Evolutionary conservation across 176 grass and related monocot genomes (phyloP), one percentile per base, ranked within the genome.

Genomic region (Phoenix roebelenii): DNA sequence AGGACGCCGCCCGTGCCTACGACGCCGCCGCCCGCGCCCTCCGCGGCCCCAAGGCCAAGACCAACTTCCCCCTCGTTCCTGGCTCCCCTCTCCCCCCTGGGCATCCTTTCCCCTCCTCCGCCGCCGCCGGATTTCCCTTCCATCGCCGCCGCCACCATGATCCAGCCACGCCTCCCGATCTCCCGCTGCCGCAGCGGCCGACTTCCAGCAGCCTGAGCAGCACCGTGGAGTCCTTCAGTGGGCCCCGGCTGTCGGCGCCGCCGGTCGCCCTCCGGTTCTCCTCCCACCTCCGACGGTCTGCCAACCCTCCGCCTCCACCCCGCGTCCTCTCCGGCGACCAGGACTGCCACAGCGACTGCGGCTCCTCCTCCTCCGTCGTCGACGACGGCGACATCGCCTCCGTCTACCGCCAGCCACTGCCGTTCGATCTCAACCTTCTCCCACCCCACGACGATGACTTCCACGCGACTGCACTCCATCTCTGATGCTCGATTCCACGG

Each of bases 341-440:
- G 5, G 86, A 85, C 67, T 82, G 77, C 82, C 86, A 19, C 56
- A 89, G 86, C 75, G 82, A 89, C 67, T 89, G 82, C 55, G 86
- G 86, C 1, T 54, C 52, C 1, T 54, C 52, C 15, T 54, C 52
- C 52, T 54, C 52, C 52, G 52, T 54, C 52, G 52, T 54, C 5
- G 52, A 54, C 15, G 52, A 19, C 4, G 35, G 35, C 35, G 35
- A 44, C 10, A 22, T 19, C 54, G 54, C 54, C 54, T 55, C 54
- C 54, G 54, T 16, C n/a, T 55, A 9, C 18, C 54, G 54, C 18
- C 54, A 22, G 54, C 54, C 18, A 6, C n/a, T 55, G 1, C 54
- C 54, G 18, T 55, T 55, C 54, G 54, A 55, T 12, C 54, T 55
- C 54, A 55, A 55, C 19, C 22, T 55, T 10, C 5, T 55, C 22